Percentiles rank a stretch among this genome's conserved stretches.
Conservation (phyloP, 352 stramenopile species). For the Phytopythium montanum region DNA sequence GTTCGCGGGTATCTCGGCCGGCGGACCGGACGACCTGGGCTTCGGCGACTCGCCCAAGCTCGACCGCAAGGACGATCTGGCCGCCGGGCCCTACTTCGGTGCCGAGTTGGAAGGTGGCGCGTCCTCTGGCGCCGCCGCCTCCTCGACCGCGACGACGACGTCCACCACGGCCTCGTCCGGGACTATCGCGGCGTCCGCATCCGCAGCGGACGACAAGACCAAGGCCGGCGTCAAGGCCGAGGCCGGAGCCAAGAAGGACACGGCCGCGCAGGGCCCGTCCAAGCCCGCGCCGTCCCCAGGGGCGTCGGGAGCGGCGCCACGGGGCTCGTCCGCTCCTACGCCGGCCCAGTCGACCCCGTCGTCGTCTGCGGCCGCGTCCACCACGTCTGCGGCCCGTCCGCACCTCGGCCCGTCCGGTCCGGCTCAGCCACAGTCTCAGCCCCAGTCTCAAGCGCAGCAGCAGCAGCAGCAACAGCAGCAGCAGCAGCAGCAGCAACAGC, state of each 20-base stretch:
- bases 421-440: not conserved
- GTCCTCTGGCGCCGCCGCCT: constrained; percentile 4
- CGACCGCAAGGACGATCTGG: constrained; percentile 37
- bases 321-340: not conserved
- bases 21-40: constrained; percentile 64
- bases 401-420: constrained; percentile 39
- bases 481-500: constrained; percentile 42
- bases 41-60: constrained; percentile 79
- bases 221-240: constrained; percentile 33
- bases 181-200: constrained; percentile 11
- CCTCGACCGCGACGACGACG: not conserved
- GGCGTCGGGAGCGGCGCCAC: constrained; percentile 9
- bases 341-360: constrained; percentile 1
- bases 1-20: constrained; percentile 44
- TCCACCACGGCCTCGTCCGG: not conserved
- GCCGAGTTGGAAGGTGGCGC: constrained; percentile 36
- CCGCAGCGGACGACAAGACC: constrained; percentile 16
- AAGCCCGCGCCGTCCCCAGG: constrained; percentile 7
- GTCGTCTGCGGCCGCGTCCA: constrained; percentile 15
- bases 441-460: constrained; percentile 23
- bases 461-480: constrained; percentile 40
- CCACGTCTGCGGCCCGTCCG: constrained; percentile 58
- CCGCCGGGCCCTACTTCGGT: constrained; percentile 67
- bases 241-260: constrained; percentile 22
- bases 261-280: not conserved